These are phyloP conservation scores for Pulveroboletus sp. DNA, from an alignment of 768 basidiomycete genomes.

Conservation along the genomic window DNA sequence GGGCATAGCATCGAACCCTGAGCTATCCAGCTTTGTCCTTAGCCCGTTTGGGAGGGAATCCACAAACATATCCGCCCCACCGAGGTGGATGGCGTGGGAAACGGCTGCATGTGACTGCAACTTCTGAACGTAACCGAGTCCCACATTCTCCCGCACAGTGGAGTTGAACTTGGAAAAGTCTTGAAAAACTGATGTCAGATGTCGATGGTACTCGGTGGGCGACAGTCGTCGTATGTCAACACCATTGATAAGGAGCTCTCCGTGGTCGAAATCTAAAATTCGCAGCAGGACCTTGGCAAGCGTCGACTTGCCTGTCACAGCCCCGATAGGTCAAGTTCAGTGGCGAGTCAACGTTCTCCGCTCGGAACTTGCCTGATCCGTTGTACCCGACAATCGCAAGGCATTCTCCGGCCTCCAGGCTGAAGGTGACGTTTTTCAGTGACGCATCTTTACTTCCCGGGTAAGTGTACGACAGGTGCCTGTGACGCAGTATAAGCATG, in stretches of 20 bases:
- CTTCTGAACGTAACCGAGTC: constrained; percentile 70
- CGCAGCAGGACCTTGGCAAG: constrained; percentile 78
- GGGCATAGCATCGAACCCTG: constrained; percentile 50
- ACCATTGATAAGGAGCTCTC: constrained; percentile 65
- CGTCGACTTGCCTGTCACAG: constrained; percentile 73
- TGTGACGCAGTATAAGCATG: constrained; percentile 26
- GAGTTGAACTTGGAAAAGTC: constrained; percentile 78
- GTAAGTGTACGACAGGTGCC: constrained; percentile 71
- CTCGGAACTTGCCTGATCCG: constrained; percentile 58
- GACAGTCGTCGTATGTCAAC: constrained; percentile 60
- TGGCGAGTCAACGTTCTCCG: constrained; percentile 5
- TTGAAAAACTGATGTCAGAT: constrained; percentile 80
- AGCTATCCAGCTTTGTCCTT: constrained; percentile 64
- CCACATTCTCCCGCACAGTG: constrained; percentile 78
- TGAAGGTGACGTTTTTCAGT: constrained; percentile 64
- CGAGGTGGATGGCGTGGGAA: constrained; percentile 61
- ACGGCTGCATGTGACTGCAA: constrained; percentile 54
- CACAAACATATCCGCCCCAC: constrained; percentile 65
- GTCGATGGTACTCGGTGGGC: constrained; percentile 68
- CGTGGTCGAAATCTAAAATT: constrained; percentile 70
- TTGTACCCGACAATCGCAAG: constrained; percentile 85
- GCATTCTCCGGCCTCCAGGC: constrained; percentile 67
- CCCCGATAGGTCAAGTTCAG: constrained; percentile 5
- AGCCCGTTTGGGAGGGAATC: constrained; percentile 65
- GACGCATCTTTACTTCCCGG: constrained; percentile 68